These are phyloP conservation scores for Boletus fagicola DNA, from an alignment of 768 basidiomycete genomes.

Conservation along the genomic window DNA sequence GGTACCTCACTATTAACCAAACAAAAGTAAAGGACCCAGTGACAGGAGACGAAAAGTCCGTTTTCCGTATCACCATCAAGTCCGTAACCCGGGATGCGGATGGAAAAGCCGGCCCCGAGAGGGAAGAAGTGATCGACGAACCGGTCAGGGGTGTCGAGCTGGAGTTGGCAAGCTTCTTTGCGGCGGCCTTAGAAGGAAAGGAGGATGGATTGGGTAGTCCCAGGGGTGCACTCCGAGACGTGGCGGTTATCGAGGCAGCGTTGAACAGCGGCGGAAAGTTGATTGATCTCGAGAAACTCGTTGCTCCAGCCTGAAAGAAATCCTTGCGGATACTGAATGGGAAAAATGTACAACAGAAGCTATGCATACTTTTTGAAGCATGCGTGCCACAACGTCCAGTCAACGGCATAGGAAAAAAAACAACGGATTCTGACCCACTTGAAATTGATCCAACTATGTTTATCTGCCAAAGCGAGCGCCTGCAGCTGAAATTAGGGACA, in stretches of 20 bases:
- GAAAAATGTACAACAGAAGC: background rate
- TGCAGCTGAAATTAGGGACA: background rate
- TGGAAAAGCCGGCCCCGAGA: conserved; percentile 31
- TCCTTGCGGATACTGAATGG: background rate
- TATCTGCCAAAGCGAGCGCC: too few species aligned
- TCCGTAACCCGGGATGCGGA: conserved; percentile 21
- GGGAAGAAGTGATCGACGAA: conserved; percentile 48
- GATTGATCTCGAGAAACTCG: conserved; percentile 51
- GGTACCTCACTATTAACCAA: conserved; percentile 52
- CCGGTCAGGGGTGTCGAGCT: conserved; percentile 50
- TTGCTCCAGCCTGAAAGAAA: conserved; percentile 8
- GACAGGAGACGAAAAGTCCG: conserved; percentile 20
- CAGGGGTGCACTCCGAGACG: conserved; percentile 62
- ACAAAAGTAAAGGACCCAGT: conserved; percentile 26
- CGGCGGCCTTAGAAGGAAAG: conserved; percentile 44
- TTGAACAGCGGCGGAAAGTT: conserved; percentile 62
- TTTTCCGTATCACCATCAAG: conserved; percentile 43
- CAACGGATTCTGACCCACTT: background rate
- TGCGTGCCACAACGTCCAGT: background rate
- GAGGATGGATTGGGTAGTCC: conserved; percentile 61
- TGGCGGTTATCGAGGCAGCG: conserved; percentile 77
- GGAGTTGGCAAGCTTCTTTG: conserved; percentile 61
- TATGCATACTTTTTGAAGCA: too few species aligned
- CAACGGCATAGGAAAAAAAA: background rate
- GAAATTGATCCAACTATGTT: too few species aligned